phyloP scores from a whole-genome alignment of 2,329 filamentous ascomycete species.

The Aspergillus sp. region DNA sequence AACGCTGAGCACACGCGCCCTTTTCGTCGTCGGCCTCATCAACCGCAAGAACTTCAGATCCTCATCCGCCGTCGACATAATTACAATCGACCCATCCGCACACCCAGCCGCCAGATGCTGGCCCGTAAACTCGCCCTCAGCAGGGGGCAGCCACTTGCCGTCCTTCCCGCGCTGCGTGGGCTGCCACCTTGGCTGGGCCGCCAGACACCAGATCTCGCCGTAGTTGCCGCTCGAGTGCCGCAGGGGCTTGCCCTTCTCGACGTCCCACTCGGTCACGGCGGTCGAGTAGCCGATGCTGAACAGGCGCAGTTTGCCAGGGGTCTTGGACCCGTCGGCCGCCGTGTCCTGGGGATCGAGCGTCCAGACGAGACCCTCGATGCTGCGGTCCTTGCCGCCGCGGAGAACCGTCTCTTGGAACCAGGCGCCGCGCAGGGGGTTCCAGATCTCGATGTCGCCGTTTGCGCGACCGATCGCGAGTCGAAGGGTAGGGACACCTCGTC shows the following conservation, averaged over 20 bases:
- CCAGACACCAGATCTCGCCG: slow-evolving; percentile 95
- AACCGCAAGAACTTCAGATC: slow-evolving; percentile 78
- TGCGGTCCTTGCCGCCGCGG: slow-evolving; percentile 77
- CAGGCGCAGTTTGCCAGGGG: slow-evolving; percentile 73
- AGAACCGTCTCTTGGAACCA: slow-evolving; percentile 93
- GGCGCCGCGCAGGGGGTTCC: slow-evolving; percentile 78
- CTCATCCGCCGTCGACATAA: slow-evolving; percentile 82
- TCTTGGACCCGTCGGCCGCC: slow-evolving; percentile 52
- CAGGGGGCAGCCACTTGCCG: slow-evolving; percentile 32
- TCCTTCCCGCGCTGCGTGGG: slow-evolving; percentile 36
- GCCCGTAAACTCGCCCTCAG: slow-evolving; percentile 41
- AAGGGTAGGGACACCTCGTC: slow-evolving; percentile 58
- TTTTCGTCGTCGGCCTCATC: slow-evolving; percentile 76
- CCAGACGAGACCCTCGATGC: slow-evolving; percentile 89
- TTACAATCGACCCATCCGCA: slow-evolving; percentile 82
- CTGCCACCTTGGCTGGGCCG: slow-evolving; percentile 70
- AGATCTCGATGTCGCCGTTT: slow-evolving; percentile 96
- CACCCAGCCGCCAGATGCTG: slow-evolving; percentile 82
- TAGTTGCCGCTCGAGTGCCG: slow-evolving; percentile 87
- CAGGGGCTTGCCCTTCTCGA: slow-evolving; percentile 73
- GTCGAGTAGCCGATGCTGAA: slow-evolving; percentile 97
- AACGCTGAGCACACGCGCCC: slow-evolving; percentile 85
- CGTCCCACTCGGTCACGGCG: slow-evolving; percentile 91
- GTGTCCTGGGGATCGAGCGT: slow-evolving; percentile 78
- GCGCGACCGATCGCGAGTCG: slow-evolving; percentile 86